Evolutionary conservation across 352 stramenopile species (phyloP).

Genomic region (Pythium utonaiense): DNA sequence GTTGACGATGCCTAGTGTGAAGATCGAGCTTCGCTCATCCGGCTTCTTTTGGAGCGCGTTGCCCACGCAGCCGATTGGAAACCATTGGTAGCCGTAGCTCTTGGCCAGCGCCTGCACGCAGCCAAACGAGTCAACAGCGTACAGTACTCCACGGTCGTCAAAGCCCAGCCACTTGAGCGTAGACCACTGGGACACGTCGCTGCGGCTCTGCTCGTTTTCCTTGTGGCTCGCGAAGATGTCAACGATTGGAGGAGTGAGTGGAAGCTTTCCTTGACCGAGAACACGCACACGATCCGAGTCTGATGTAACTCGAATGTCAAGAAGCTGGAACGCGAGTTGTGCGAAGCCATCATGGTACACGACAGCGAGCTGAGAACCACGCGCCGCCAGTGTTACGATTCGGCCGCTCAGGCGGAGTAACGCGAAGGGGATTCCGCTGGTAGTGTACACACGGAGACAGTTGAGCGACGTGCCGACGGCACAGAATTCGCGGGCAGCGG

Average conservation of each 20-base stretch:
- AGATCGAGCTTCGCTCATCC: conserved; percentile 50
- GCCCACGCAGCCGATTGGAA: conserved; percentile 64
- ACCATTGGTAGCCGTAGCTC: conserved; percentile 62
- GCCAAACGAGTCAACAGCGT: conserved; percentile 65
- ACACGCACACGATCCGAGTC: conserved; percentile 42
- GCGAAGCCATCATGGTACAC: conserved; percentile 55
- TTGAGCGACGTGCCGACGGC: conserved; percentile 71
- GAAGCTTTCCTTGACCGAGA: conserved; percentile 45
- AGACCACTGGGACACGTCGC: conserved; percentile 46
- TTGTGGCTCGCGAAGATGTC: conserved; percentile 74
- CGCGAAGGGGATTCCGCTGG: conserved; percentile 60
- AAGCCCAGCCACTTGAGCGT: conserved; percentile 75
- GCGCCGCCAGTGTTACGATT: conserved; percentile 70
- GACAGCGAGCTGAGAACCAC: conserved; percentile 52
- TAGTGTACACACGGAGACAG: conserved; percentile 69
- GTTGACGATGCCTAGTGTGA: conserved; percentile 67
- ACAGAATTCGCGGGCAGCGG: conserved; percentile 58
- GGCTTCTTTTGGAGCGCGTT: conserved; percentile 60
- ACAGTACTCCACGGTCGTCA: conserved; percentile 68
- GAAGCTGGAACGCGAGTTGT: conserved; percentile 49
- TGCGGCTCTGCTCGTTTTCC: conserved; percentile 44
- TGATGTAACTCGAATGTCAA: conserved; percentile 39
- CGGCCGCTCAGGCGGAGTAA: conserved; percentile 57
- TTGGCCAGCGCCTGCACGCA: conserved; percentile 56
- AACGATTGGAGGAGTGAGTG: conserved; percentile 48